These are phyloP conservation scores for Phytopythium montanum DNA, from an alignment of 352 stramenopile genomes.

Conservation along the genomic window DNA sequence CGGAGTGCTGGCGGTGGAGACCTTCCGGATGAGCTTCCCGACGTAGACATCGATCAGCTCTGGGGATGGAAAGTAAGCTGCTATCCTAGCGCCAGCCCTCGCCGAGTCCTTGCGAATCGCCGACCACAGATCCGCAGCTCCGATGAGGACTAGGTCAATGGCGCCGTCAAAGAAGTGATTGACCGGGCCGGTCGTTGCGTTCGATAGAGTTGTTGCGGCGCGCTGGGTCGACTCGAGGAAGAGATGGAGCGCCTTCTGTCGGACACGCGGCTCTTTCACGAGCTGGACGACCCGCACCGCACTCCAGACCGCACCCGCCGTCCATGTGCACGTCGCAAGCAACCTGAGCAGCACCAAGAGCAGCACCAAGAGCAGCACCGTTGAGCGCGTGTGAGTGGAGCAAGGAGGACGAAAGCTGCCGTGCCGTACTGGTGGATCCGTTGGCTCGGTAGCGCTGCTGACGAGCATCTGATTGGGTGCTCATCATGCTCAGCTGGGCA, in stretches of 20 bases:
- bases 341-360: conserved; percentile 9
- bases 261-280: conserved; percentile 1
- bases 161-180: neutral
- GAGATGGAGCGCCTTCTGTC: neutral
- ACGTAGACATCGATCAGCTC: neutral
- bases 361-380: neutral
- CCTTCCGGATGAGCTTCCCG: neutral
- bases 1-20: neutral
- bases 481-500: neutral
- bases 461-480: neutral
- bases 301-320: neutral
- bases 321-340: neutral
- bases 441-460: neutral
- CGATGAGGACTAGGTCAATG: neutral
- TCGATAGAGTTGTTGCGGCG: neutral
- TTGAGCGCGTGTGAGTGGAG: too few relatives aligned
- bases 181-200: neutral
- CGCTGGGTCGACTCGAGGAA: neutral
- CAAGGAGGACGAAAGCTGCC: too few relatives aligned
- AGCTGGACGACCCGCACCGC: neutral
- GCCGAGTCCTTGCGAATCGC: conserved; percentile 4
- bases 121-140: neutral
- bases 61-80: neutral
- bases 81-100: neutral
- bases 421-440: neutral